Conservation (phyloP, 2,329 filamentous ascomycete genomes). For the Venturia nashicola region DNA sequence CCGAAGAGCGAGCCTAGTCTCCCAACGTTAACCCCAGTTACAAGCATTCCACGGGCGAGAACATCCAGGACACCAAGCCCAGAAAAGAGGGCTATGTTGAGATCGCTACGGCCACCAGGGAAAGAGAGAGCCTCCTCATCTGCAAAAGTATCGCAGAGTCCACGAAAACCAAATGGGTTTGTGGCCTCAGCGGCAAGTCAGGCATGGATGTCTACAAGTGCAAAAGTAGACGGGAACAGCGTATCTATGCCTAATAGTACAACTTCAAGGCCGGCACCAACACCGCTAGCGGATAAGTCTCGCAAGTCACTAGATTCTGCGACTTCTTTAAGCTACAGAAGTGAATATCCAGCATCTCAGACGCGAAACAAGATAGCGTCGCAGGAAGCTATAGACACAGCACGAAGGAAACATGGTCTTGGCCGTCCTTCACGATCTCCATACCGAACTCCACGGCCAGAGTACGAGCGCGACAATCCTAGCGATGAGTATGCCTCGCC, state of each 20-base stretch:
- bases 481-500: background rate
- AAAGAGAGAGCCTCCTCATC: slow-evolving; percentile 28
- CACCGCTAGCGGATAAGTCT: background rate
- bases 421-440: background rate
- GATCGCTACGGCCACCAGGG: slow-evolving; percentile 35
- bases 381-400: slow-evolving; percentile 6
- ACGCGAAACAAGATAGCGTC: background rate
- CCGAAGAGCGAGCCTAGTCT: slow-evolving; percentile 17
- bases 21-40: slow-evolving; percentile 19
- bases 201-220: slow-evolving; percentile 37
- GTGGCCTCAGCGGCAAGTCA: slow-evolving; percentile 51
- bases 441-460: background rate
- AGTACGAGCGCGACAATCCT: background rate
- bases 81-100: slow-evolving; percentile 44
- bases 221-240: background rate
- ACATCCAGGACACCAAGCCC: slow-evolving; percentile 46
- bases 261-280: background rate
- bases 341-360: slow-evolving; percentile 2
- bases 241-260: background rate
- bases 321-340: background rate
- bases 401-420: slow-evolving; percentile 7
- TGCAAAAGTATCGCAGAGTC: slow-evolving; percentile 20
- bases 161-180: slow-evolving; percentile 25
- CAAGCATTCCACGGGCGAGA: slow-evolving; percentile 24
- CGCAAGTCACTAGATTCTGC: slow-evolving; percentile 1